Evolutionary conservation across 2,329 filamentous ascomycete species (phyloP).

Genomic region (Pyrenophora teres): DNA sequence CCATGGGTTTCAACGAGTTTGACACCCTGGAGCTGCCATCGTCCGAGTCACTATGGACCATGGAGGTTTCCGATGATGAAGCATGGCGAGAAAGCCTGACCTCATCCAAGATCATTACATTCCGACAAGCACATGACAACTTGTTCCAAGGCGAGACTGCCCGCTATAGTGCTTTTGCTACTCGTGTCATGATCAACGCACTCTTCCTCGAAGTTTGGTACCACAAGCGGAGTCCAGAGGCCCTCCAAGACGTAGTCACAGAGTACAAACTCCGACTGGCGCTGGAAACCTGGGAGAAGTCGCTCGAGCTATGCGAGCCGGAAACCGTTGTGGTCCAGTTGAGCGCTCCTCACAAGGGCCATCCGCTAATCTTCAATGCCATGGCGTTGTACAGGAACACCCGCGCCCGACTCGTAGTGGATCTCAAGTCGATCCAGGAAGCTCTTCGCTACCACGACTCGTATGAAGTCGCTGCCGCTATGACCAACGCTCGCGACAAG

Average conservation of each 20-base stretch:
- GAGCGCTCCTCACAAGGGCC: constrained; percentile 92
- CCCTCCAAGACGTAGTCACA: constrained; percentile 93
- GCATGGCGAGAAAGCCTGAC: constrained; percentile 82
- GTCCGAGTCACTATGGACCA: constrained; percentile 92
- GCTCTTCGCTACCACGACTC: constrained; percentile 95
- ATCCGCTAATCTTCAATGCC: constrained; percentile 96
- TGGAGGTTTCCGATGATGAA: constrained; percentile 75
- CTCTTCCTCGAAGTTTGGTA: constrained; percentile 99
- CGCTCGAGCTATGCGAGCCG: constrained; percentile 88
- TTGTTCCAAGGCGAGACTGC: constrained; percentile 91
- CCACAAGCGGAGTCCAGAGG: constrained; percentile 97
- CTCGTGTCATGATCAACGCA: constrained; percentile 98
- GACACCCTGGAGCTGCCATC: constrained; percentile 91
- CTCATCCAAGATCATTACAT: constrained; percentile 75
- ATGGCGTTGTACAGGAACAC: constrained; percentile 97
- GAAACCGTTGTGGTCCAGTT: constrained; percentile 87
- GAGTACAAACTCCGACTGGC: constrained; percentile 97
- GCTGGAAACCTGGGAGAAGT: constrained; percentile 98
- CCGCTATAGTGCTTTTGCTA: constrained; percentile 94
- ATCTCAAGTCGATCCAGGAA: constrained; percentile 94
- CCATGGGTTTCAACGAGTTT: constrained; percentile 98
- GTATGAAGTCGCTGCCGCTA: constrained; percentile 94
- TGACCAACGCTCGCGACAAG: constrained; percentile 91
- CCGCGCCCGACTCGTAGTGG: constrained; percentile 87
- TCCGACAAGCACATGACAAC: constrained; percentile 91